phyloP scores from a whole-genome alignment of 2,329 filamentous ascomycete genomes.

The Fusarium anguioides region DNA sequence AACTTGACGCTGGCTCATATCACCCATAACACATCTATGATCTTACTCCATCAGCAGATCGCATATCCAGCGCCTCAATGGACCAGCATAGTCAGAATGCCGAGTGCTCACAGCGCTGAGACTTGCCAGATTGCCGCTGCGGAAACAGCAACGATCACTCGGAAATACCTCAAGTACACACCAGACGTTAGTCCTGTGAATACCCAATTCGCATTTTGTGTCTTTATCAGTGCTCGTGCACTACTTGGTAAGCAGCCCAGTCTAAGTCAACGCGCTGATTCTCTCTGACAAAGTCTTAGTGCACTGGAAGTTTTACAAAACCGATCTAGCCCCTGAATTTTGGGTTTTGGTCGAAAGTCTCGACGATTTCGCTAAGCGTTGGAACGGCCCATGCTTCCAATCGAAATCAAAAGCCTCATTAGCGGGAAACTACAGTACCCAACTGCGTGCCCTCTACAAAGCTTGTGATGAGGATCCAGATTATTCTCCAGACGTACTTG shows the following conservation, averaged over 20 bases:
- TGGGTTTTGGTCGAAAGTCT: conserved; percentile 46
- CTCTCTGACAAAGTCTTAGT: conserved; percentile 1
- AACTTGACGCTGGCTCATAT: conserved; percentile 62
- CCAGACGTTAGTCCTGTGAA: conserved; percentile 31
- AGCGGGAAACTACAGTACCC: conserved; percentile 18
- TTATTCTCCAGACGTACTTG: conserved; percentile 25
- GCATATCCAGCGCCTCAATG: conserved; percentile 54
- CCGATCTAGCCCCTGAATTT: conserved; percentile 41
- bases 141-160: conserved; percentile 58
- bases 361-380: conserved; percentile 47
- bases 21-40: conserved; percentile 62
- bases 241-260: conserved; percentile 45
- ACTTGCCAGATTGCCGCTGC: conserved; percentile 59
- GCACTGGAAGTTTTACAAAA: conserved; percentile 35
- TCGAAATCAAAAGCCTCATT: not conserved
- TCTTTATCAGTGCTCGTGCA: conserved; percentile 58
- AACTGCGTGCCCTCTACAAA: conserved; percentile 8
- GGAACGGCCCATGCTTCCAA: conserved; percentile 32
- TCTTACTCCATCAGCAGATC: conserved; percentile 61
- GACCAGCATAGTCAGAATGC: conserved; percentile 47
- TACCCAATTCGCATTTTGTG: conserved; percentile 58
- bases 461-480: conserved; percentile 5
- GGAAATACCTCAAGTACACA: conserved; percentile 58
- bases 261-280: accelerated
- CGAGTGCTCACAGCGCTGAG: conserved; percentile 59